phyloP scores from a whole-genome alignment of 768 basidiomycete species.

The Termitomyces sp. region DNA sequence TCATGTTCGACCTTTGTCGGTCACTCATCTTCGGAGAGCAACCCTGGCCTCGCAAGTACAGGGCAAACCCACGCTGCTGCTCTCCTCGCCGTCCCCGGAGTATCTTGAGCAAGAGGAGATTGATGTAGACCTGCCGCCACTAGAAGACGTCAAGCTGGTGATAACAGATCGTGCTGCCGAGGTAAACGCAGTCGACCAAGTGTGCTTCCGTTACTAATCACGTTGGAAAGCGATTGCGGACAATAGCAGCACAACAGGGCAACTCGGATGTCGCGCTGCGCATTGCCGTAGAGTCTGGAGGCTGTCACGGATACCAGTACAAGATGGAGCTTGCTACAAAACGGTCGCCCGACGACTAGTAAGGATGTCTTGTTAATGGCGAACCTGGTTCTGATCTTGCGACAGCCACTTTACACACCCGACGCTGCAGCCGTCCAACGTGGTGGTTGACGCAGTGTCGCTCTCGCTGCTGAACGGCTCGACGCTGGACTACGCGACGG shows the following conservation, averaged over 20 bases:
- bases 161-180: slow-evolving; percentile 76
- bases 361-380: slow-evolving; percentile 24
- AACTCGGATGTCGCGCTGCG: slow-evolving; percentile 65
- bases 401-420: slow-evolving; percentile 70
- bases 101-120: slow-evolving; percentile 58
- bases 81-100: slow-evolving; percentile 44
- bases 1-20: slow-evolving; percentile 13
- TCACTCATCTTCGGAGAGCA: slow-evolving; percentile 19
- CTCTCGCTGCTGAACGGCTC: slow-evolving; percentile 82
- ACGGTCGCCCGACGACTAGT: slow-evolving; percentile 80
- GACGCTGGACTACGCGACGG: slow-evolving; percentile 86
- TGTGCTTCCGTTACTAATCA: neutral
- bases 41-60: slow-evolving; percentile 38
- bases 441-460: slow-evolving; percentile 84
- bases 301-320: slow-evolving; percentile 97
- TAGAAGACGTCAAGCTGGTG: slow-evolving; percentile 45
- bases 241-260: slow-evolving; percentile 61
- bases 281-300: slow-evolving; percentile 86
- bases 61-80: slow-evolving; percentile 40
- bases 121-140: slow-evolving; percentile 52
- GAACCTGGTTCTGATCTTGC: neutral
- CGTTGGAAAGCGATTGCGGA: slow-evolving; percentile 62
- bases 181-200: slow-evolving; percentile 29
- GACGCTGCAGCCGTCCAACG: slow-evolving; percentile 60
- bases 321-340: slow-evolving; percentile 75